A percentile compares a stretch with the other conserved stretches of the same genome.
Conservation (phyloP, 192 early-diverging fungal species). For the Ambispora gerdemannii region DNA sequence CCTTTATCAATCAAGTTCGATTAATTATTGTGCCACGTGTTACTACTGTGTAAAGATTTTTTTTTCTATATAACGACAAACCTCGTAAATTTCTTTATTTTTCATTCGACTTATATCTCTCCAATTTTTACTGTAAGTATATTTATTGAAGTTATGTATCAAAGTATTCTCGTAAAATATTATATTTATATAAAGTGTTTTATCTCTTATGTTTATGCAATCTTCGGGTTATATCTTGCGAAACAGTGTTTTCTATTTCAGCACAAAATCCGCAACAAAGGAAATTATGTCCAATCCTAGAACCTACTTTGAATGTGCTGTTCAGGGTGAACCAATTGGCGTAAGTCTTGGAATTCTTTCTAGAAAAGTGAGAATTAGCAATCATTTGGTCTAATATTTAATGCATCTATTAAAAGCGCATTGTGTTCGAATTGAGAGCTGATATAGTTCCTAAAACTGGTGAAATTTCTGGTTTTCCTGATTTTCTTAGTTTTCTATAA, state of each 20-base stretch:
- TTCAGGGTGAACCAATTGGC: slow-evolving; percentile 42
- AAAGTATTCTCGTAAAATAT: too few relatives aligned
- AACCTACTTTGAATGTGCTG: slow-evolving; percentile 30
- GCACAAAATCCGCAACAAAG: background rate
- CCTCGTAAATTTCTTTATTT: too few relatives aligned
- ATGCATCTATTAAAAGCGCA: slow-evolving; percentile 36
- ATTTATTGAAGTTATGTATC: too few relatives aligned
- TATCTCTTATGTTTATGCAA: background rate
- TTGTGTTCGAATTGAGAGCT: slow-evolving; percentile 62
- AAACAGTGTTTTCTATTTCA: background rate
- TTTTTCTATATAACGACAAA: too few relatives aligned
- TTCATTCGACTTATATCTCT: too few relatives aligned
- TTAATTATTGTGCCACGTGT: too few relatives aligned
- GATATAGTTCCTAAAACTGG: slow-evolving; percentile 67
- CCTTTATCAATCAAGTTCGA: too few relatives aligned
- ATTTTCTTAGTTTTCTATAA: background rate
- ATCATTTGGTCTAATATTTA: background rate
- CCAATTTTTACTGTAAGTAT: too few relatives aligned
- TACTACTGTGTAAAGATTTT: too few relatives aligned
- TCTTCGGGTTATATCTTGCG: background rate
- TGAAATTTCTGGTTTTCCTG: background rate
- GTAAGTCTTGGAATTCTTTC: slow-evolving; percentile 37
- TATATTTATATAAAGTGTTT: too few relatives aligned
- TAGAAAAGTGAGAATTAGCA: background rate
- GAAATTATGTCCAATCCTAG: background rate